Evolutionary conservation across 352 stramenopile genomes (phyloP).

Genomic region (Lagenidium giganteum): DNA sequence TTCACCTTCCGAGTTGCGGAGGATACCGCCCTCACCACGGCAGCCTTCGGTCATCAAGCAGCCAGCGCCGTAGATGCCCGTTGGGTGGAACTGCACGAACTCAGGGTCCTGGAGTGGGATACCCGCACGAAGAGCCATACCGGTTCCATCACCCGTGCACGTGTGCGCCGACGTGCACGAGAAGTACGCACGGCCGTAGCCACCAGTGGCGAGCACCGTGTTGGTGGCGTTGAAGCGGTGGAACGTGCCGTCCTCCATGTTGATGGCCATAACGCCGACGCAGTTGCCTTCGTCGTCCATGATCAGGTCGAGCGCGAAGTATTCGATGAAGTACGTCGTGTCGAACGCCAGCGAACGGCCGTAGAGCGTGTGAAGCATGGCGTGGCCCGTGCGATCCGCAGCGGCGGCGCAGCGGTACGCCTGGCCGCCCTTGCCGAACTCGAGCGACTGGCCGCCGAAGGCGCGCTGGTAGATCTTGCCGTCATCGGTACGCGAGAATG

Average conservation of each 20-base stretch:
- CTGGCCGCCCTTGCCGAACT: slow-evolving; percentile 96
- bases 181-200: slow-evolving; percentile 96
- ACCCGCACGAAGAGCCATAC: slow-evolving; percentile 93
- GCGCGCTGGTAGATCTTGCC: slow-evolving; percentile 97
- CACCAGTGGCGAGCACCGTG: slow-evolving; percentile 93
- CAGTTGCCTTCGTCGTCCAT: slow-evolving; percentile 91
- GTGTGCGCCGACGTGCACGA: slow-evolving; percentile 95
- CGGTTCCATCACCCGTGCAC: slow-evolving; percentile 96
- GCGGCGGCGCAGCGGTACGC: slow-evolving; percentile 93
- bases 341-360: slow-evolving; percentile 95
- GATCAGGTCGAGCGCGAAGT: slow-evolving; percentile 96
- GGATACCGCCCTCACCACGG: slow-evolving; percentile 94
- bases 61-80: slow-evolving; percentile 96
- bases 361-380: slow-evolving; percentile 98
- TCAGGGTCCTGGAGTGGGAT: slow-evolving; percentile 94
- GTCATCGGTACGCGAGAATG: slow-evolving; percentile 95
- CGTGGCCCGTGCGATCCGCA: slow-evolving; percentile 95
- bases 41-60: slow-evolving; percentile 97
- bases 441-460: slow-evolving; percentile 94
- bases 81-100: slow-evolving; percentile 98
- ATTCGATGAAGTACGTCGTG: slow-evolving; percentile 98
- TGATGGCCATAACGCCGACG: slow-evolving; percentile 93
- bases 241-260: slow-evolving; percentile 97
- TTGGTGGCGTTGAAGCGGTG: slow-evolving; percentile 93
- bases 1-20: slow-evolving; percentile 94